Percentiles rank a stretch among this genome's conserved stretches.
Evolutionary conservation across 2,329 filamentous ascomycete species (phyloP).

Genomic region (Penicillium sp.): DNA sequence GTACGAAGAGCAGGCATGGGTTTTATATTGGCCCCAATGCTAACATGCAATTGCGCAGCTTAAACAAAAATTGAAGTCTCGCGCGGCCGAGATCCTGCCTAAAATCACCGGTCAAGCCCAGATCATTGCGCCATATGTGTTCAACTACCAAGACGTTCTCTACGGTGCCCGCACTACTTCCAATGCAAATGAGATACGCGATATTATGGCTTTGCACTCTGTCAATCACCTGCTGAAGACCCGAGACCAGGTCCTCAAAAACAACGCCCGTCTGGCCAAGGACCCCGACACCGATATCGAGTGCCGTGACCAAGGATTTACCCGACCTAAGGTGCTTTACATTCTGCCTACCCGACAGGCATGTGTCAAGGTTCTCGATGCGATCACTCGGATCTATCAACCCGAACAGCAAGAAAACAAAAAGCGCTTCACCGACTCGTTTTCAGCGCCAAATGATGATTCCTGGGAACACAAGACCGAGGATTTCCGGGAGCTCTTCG

Average conservation of each 20-base stretch:
- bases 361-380: conserved; percentile 67
- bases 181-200: conserved; percentile 61
- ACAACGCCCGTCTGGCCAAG: conserved; percentile 69
- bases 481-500: conserved; percentile 82
- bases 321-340: conserved; percentile 83
- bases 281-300: conserved; percentile 61
- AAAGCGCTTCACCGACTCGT: conserved; percentile 81
- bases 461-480: conserved; percentile 67
- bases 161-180: conserved; percentile 62
- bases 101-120: conserved; percentile 56
- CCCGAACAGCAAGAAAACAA: conserved; percentile 92
- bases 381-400: conserved; percentile 64
- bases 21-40: not conserved
- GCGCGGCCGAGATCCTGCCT: conserved; percentile 47
- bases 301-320: conserved; percentile 87
- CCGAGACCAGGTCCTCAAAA: conserved; percentile 81
- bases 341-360: conserved; percentile 81
- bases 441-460: conserved; percentile 58
- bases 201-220: conserved; percentile 69
- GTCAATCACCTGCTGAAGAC: conserved; percentile 92
- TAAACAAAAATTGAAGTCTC: conserved; percentile 59
- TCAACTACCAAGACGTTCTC: conserved; percentile 72
- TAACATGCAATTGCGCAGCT: conserved; percentile 45
- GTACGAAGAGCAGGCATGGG: conserved; percentile 15
- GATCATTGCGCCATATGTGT: conserved; percentile 61